Base-by-base conservation (phyloP, 2,329 filamentous ascomycete species). In the Colletotrichum spinosum region DNA sequence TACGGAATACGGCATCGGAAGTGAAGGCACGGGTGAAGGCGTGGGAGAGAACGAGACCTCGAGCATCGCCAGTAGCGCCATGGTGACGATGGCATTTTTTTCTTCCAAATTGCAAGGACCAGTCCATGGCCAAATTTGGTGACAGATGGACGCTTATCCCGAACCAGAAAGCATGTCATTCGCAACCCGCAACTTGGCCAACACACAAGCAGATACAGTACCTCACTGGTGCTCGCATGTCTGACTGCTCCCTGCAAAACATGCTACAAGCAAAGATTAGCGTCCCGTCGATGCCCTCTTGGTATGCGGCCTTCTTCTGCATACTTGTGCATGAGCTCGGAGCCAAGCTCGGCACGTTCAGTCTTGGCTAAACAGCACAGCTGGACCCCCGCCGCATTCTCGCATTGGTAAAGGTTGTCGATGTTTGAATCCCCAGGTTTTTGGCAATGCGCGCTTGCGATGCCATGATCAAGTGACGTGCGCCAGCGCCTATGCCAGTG, bases 341-440 rank as follows among this genome's bases (percentile, higher is more conserved):
- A 35, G 62, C 62, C 62, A 62, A 65, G 62, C 62, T 65, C 62
- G 62, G 62, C 62, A 65, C 52, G 46, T 53, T 57, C 52, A 53
- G 46, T 39, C 62, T 65, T 65, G 62, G 62, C 62, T 25, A 25
- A 5, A 25, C 25, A 25, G 25, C 46, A 57, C 46, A 62, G 41
- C 58, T 56, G 57, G 46, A 25, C 46, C 39, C 52, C 41, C 52
- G 58, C 58, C 52, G 52, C 33, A 56, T 7, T 46, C n/a, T 46
- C 52, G 52, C 62, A 52, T 61, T 38, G 34, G 44, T 35, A 39
- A 56, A 37, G 37, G 48, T 5, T 53, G 49, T 54, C 13, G 33
- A 44, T 8, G 48, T 48, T 17, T 25, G 48, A 15, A 53, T 15
- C 52, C 52, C 52, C 52, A 11, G 52, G 25, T 45, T 55, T 44